Evolutionary conservation across 2,329 filamentous ascomycete species (phyloP).

Genomic region (Tricladium varicosporioides): DNA sequence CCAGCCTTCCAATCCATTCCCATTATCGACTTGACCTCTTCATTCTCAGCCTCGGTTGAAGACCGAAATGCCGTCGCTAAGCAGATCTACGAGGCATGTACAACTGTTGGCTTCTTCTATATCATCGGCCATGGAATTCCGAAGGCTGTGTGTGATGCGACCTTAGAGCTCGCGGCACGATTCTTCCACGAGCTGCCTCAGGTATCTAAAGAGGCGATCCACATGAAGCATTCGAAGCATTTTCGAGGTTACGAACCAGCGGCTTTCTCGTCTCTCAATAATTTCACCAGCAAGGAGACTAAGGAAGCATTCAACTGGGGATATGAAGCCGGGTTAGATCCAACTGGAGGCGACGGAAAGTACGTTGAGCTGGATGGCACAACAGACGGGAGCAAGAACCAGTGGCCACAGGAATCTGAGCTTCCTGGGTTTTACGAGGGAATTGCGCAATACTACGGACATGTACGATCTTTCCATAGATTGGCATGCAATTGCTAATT

Average conservation of each 20-base stretch:
- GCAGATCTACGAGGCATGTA: conserved; percentile 31
- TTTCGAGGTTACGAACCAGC: conserved; percentile 50
- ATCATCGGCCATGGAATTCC: conserved; percentile 47
- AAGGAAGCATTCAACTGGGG: conserved; percentile 42
- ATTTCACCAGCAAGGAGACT: conserved; percentile 43
- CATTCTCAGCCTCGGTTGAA: conserved; percentile 28
- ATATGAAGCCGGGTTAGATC: conserved; percentile 32
- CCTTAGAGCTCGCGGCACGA: conserved; percentile 41
- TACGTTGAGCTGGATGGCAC: conserved; percentile 34
- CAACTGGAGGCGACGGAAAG: conserved; percentile 31
- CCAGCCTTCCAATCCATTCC: conserved; percentile 29
- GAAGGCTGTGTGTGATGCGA: conserved; percentile 37
- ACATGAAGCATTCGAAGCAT: conserved; percentile 37
- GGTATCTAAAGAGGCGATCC: conserved; percentile 43
- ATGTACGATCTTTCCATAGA: conserved; percentile 12
- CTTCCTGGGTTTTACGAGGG: conserved; percentile 32
- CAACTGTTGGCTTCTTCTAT: conserved; percentile 32
- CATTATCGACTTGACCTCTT: conserved; percentile 31
- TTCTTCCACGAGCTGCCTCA: conserved; percentile 48
- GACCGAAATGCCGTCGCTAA: conserved; percentile 26
- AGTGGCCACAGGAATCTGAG: conserved; percentile 29
- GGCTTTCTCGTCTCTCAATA: conserved; percentile 44
- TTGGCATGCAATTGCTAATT: not conserved
- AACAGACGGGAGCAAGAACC: conserved; percentile 24
- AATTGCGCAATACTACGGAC: conserved; percentile 30